These are phyloP conservation scores for Vigna nakashimae DNA, from an alignment of 306 rosid genomes.

Conservation along the genomic window DNA sequence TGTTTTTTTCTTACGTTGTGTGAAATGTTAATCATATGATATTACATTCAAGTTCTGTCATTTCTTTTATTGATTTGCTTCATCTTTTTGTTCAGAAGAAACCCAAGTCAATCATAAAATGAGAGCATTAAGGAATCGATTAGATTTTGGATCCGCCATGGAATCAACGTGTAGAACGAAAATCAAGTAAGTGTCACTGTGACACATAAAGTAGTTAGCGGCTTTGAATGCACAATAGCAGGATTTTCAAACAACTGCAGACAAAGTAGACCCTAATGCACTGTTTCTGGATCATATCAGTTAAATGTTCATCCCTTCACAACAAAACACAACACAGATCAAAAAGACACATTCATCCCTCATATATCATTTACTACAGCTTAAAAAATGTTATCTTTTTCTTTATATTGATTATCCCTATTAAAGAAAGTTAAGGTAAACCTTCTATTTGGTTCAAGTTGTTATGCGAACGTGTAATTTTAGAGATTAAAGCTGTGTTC, in stretches of 20 bases:
- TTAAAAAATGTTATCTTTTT: background rate
- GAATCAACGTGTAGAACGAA: background rate
- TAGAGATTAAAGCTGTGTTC: background rate
- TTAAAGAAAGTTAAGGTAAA: constrained; percentile 13
- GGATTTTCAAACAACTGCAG: constrained; percentile 19
- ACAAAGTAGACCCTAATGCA: background rate
- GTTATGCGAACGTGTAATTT: background rate
- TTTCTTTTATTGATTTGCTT: no score
- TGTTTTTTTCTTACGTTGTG: no score
- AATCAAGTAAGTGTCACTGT: background rate
- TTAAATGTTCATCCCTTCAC: constrained; percentile 19
- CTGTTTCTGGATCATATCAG: constrained; percentile 5
- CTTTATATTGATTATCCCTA: background rate
- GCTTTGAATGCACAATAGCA: constrained; percentile 36
- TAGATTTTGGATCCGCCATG: background rate
- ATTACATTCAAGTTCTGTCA: no score
- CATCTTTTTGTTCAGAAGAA: background rate
- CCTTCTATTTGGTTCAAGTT: background rate
- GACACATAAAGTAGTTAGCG: constrained; percentile 36
- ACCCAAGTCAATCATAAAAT: background rate
- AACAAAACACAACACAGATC: background rate
- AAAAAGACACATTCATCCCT: constrained; percentile 31
- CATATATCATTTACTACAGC: background rate
- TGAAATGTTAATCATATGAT: no score
- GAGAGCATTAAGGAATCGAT: background rate